Evolutionary conservation across 192 early-diverging fungal genomes (phyloP), one percentile per base, ranked within the genome.

Genomic region (Geranomyces michiganensis): DNA sequence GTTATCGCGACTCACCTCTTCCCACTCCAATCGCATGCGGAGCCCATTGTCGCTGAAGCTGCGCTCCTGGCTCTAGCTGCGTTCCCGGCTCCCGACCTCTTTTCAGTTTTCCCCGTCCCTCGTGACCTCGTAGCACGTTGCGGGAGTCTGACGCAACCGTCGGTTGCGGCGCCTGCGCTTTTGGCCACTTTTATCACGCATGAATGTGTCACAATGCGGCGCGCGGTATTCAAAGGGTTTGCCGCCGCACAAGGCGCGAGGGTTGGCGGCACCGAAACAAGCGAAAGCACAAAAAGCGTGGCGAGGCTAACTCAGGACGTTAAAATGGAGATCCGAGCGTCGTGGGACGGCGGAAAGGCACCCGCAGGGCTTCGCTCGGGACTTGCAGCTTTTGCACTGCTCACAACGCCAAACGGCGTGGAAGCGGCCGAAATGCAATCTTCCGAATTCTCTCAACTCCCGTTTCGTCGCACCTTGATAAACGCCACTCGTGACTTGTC

Each of bases 161-260:
- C 66, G 4, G 14, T 6, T 22, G 26, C 21, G 13, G 45, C 59
- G 4, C 33, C 66, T 4, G 13, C 24, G 0, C 24, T 74, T 19
- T 29, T 74, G 29, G 58, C 65, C 2, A 62, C 13, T 24, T 68
- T 74, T 43, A 68, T 74, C 41, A n/a, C n/a, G 43, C 73, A 74
- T 41, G 73, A 74, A 60, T 67, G 65, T 66, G 68, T 61, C 41
- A 33, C 68, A 24, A 74, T 74, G 73, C 36, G 73, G 27, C 65
- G 73, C 9, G 65, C 73, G 24, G 73, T 74, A 19, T 74, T 74
- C 59, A 74, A 74, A 46, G 73, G 73, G 7, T 55, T 74, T 26
- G 65, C 73, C 22, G 73, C 63, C 6, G 29, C 51, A 9, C 51
- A 22, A 9, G 71, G 71, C 24, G 71, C 26, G 32, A 51, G 56